These are phyloP conservation scores for Pseudopyrenochaeta lycopersici DNA, from an alignment of 2,329 filamentous ascomycete genomes.

Conservation along the genomic window DNA sequence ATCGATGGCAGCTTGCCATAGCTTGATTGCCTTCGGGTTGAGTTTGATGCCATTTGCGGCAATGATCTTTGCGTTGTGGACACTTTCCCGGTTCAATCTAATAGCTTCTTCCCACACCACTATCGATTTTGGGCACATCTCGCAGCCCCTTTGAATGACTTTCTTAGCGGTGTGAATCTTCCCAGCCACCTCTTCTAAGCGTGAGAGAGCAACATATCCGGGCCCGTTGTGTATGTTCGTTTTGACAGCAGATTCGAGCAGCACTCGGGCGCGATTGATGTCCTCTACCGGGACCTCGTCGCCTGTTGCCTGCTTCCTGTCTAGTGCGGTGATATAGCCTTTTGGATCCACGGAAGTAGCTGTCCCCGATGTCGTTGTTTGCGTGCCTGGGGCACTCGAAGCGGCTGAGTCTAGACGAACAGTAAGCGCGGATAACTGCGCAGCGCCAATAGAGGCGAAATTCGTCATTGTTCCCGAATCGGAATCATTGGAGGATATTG, in stretches of 20 bases:
- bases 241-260: conserved; percentile 96
- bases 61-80: conserved; percentile 93
- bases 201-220: conserved; percentile 93
- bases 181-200: conserved; percentile 90
- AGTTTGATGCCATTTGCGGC: conserved; percentile 92
- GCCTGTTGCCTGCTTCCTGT: conserved; percentile 80
- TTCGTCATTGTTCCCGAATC: conserved; percentile 94
- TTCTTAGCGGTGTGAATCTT: conserved; percentile 90
- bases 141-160: conserved; percentile 86
- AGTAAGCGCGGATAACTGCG: conserved; percentile 93
- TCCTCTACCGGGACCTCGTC: conserved; percentile 84
- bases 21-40: conserved; percentile 84
- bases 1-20: conserved; percentile 97
- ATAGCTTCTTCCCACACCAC: conserved; percentile 98
- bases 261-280: conserved; percentile 88
- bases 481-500: conserved; percentile 72
- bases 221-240: conserved; percentile 95
- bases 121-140: conserved; percentile 91
- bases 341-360: conserved; percentile 93
- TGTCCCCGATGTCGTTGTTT: conserved; percentile 75
- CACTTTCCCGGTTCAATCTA: conserved; percentile 77
- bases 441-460: conserved; percentile 96
- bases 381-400: conserved; percentile 69
- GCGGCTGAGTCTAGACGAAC: conserved; percentile 93
- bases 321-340: conserved; percentile 92